A percentile compares a stretch with the other conserved stretches of the same genome.
Evolutionary conservation across 371 early-diverging fungal species (phyloP).

Genomic region (Amoeboaphelidium occidentale): DNA sequence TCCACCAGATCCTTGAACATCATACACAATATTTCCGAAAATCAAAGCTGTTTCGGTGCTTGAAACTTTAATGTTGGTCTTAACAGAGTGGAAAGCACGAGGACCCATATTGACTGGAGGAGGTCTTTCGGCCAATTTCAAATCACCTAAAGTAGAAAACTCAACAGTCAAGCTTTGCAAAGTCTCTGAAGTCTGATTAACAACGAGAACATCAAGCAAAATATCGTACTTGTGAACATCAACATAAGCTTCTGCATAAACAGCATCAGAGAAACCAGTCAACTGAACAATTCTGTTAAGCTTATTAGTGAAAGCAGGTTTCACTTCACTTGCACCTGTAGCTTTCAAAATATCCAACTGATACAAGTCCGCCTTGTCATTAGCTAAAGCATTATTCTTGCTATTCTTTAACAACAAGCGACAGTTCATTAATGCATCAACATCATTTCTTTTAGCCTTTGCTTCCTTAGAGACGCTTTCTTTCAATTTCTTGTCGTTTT

Average conservation of each 20-base stretch:
- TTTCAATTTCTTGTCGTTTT: no score
- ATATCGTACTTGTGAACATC: conserved; percentile 92
- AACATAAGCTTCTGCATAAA: conserved; percentile 95
- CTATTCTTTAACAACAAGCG: not conserved
- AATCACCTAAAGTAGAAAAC: conserved; percentile 87
- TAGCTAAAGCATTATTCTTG: not conserved
- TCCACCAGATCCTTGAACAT: conserved; percentile 56
- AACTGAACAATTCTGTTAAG: conserved; percentile 78
- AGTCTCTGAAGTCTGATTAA: conserved; percentile 90
- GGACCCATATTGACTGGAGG: conserved; percentile 71
- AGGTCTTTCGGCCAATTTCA: conserved; percentile 87
- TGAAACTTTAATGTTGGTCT: conserved; percentile 89
- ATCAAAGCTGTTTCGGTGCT: conserved; percentile 93
- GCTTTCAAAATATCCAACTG: conserved; percentile 66
- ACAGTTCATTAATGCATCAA: no score
- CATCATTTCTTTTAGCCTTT: no score
- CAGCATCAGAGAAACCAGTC: conserved; percentile 90
- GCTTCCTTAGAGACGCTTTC: no score
- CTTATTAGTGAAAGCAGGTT: conserved; percentile 28
- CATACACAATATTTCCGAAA: conserved; percentile 90
- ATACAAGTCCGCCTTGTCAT: conserved; percentile 17
- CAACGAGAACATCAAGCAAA: conserved; percentile 82
- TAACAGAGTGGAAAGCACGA: conserved; percentile 71
- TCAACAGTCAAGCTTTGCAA: conserved; percentile 90
- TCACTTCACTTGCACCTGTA: conserved; percentile 41